phyloP scores from a whole-genome alignment of 176 grass and related monocot species.

The Ananas comosus region DNA sequence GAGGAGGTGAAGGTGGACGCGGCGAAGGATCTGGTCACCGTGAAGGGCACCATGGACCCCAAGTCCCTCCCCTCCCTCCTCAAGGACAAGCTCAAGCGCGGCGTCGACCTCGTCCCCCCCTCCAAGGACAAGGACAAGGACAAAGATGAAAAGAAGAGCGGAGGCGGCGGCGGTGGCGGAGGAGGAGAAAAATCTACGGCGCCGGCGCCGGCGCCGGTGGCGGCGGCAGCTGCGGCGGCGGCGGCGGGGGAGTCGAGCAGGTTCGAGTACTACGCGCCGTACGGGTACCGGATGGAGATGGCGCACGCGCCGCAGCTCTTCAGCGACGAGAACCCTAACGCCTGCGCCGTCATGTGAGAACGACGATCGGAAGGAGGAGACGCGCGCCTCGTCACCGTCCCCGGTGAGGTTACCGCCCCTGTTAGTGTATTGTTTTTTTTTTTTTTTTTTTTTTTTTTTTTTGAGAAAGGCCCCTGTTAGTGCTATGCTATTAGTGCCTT shows the following conservation, averaged over 20 bases:
- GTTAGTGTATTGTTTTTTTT: too few species aligned
- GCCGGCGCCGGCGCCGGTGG: background rate
- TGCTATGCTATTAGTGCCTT: background rate
- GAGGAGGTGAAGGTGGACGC: conserved; percentile 31
- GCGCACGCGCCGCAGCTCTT: conserved; percentile 17
- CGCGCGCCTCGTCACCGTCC: background rate
- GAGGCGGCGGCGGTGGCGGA: background rate
- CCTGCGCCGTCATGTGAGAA: conserved; percentile 24
- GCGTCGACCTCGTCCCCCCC: conserved; percentile 6
- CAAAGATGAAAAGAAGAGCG: background rate
- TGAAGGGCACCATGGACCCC: conserved; percentile 43
- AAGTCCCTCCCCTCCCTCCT: conserved; percentile 29
- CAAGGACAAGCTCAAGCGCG: conserved; percentile 27
- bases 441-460: too few species aligned
- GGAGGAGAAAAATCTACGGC: background rate
- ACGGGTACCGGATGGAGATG: conserved; percentile 18
- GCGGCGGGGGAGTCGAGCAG: background rate
- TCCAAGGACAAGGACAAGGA: background rate
- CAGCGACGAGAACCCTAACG: conserved; percentile 36
- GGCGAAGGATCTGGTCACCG: conserved; percentile 25
- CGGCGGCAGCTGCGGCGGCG: background rate
- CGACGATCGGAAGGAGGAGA: background rate
- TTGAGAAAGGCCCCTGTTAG: background rate
- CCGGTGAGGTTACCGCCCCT: conserved; percentile 3
- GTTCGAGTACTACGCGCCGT: conserved; percentile 2